These are phyloP conservation scores for Metahyphopichia silvanorum DNA, from an alignment of 805 yeast genomes.

Conservation along the genomic window DNA sequence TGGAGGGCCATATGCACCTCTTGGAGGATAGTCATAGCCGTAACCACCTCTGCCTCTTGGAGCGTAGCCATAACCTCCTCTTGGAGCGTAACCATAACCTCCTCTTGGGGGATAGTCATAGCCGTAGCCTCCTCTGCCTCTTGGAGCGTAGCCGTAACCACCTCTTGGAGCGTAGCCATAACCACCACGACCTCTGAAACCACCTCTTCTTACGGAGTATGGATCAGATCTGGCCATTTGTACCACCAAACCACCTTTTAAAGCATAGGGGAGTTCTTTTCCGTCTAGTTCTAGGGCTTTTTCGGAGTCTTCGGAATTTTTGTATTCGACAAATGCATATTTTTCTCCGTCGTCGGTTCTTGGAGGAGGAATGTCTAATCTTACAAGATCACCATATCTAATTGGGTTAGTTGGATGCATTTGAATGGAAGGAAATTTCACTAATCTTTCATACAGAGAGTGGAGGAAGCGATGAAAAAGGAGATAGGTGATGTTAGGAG, in stretches of 20 bases:
- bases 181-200: constrained; percentile 20
- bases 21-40: no score
- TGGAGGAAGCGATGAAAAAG: constrained; percentile 4
- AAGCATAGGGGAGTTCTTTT: constrained; percentile 41
- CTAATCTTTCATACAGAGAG: constrained; percentile 1
- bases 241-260: constrained; percentile 42
- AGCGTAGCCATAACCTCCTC: constrained; percentile 9
- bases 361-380: constrained; percentile 64
- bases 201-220: constrained; percentile 34
- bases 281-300: constrained; percentile 48
- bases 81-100: constrained; percentile 16
- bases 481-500: constrained; percentile 2
- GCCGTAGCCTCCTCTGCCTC: no score
- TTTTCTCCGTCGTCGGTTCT: constrained; percentile 56
- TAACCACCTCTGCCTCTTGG: constrained; percentile 16
- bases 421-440: no score
- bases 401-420: constrained; percentile 4
- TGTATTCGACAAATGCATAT: constrained; percentile 62
- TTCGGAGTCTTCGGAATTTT: constrained; percentile 50
- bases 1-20: constrained; percentile 6
- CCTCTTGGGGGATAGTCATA: constrained; percentile 17
- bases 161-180: constrained; percentile 15
- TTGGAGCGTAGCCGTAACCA: constrained; percentile 15
- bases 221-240: constrained; percentile 59
- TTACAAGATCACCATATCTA: constrained; percentile 54